These are phyloP conservation scores for Chaetomium tenue DNA, from an alignment of 495 filamentous ascomycete genomes.

Conservation along the genomic window DNA sequence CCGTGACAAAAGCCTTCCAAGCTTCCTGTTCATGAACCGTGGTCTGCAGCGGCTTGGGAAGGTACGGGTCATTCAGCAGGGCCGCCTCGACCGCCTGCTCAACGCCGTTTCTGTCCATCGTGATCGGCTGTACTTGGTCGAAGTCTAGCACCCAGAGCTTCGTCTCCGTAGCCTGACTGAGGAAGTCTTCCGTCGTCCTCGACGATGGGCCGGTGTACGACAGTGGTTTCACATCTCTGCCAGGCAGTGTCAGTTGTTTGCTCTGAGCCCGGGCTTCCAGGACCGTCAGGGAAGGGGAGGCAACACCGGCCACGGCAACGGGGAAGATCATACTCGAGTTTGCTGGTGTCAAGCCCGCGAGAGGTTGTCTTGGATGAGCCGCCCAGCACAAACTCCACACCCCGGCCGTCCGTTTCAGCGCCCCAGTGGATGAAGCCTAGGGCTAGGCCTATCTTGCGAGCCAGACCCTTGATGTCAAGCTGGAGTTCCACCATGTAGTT, in stretches of 20 bases:
- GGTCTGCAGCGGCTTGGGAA: neutral
- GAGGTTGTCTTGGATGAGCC: neutral
- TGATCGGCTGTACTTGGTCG: neutral
- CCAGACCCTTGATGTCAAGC: neutral
- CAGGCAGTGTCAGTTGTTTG: too few species aligned
- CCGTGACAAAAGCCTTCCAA: neutral
- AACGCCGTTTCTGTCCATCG: neutral
- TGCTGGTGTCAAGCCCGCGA: neutral
- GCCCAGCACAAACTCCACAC: conserved; percentile 10
- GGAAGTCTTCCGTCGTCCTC: neutral
- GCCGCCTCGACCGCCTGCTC: conserved; percentile 8
- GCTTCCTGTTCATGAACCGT: neutral
- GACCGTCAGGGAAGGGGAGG: too few species aligned
- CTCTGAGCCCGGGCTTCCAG: too few species aligned
- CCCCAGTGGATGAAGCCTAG: conserved; percentile 1
- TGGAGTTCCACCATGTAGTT: conserved; percentile 6
- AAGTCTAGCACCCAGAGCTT: conserved; percentile 5
- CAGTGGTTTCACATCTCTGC: neutral
- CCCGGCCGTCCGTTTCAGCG: conserved; percentile 1
- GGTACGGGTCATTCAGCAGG: neutral
- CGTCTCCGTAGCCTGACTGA: neutral
- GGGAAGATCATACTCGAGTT: neutral
- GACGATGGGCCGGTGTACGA: neutral
- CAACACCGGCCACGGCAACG: too few species aligned
- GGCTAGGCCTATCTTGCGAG: neutral